Evolutionary conservation across 208 protist species (phyloP).

Genomic region (Tritrichomonas musculus): DNA sequence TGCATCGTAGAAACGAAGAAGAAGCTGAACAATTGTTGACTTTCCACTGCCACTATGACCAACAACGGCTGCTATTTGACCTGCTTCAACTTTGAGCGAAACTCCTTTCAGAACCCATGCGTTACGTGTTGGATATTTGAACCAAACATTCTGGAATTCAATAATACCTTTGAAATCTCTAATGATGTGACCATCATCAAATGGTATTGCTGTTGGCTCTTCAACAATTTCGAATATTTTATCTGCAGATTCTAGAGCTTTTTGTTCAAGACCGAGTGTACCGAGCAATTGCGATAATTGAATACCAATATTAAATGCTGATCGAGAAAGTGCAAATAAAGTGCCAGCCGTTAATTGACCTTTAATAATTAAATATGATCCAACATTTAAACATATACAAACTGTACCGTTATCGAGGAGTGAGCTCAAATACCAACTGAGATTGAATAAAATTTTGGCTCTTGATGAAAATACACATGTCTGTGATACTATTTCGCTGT

Average conservation of each 20-base stretch:
- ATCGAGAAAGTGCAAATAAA: background rate
- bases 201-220: too few relatives aligned
- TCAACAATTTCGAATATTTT: background rate
- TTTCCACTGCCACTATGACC: background rate
- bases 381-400: background rate
- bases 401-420: background rate
- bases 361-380: background rate
- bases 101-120: background rate
- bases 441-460: background rate
- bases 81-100: background rate
- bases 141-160: slow-evolving; percentile 9
- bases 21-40: background rate
- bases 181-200: background rate
- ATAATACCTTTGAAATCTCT: background rate
- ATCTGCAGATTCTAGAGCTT: background rate
- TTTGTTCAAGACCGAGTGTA: background rate
- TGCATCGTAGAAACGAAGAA: background rate
- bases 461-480: background rate
- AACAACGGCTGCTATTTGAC: background rate
- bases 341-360: background rate
- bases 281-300: background rate
- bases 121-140: background rate
- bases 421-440: background rate
- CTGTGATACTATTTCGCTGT: background rate
- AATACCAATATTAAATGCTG: too few relatives aligned